These are phyloP conservation scores for Ammopiptanthus mongolicus DNA, from an alignment of 306 rosid species.

Conservation along the genomic window DNA sequence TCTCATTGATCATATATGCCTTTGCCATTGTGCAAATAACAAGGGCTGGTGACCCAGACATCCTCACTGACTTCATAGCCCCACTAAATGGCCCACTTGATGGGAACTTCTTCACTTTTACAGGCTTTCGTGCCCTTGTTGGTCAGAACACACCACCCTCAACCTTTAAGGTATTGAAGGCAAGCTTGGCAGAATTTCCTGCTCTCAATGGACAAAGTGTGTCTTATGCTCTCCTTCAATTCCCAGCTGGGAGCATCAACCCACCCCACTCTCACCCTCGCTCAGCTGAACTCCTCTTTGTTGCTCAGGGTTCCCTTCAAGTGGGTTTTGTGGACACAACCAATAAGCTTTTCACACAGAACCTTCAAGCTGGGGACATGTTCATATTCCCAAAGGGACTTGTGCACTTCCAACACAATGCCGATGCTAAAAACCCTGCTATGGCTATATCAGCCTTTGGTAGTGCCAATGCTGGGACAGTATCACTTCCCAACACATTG, in stretches of 20 bases:
- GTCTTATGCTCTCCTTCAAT: conserved; percentile 41
- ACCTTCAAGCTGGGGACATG: conserved; percentile 34
- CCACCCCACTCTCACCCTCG: conserved; percentile 62
- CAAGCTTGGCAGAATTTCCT: conserved; percentile 35
- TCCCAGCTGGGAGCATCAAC: conserved; percentile 26
- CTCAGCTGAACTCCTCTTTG: conserved; percentile 44
- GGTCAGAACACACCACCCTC: background rate
- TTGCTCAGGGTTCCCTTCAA: conserved; percentile 30
- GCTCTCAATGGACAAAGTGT: conserved; percentile 58
- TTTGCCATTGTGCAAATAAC: conserved; percentile 22
- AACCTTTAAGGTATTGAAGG: conserved; percentile 35
- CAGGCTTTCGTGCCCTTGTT: conserved; percentile 20
- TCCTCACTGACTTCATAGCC: conserved; percentile 36
- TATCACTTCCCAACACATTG: conserved; percentile 38
- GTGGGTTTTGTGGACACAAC: conserved; percentile 52
- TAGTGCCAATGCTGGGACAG: conserved; percentile 43
- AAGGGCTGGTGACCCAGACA: conserved; percentile 44
- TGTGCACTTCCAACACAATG: conserved; percentile 46
- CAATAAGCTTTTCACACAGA: conserved; percentile 44
- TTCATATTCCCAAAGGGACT: conserved; percentile 55
- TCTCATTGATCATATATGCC: conserved; percentile 15
- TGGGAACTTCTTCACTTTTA: conserved; percentile 50
- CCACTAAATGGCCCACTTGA: conserved; percentile 13
- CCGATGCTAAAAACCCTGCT: background rate
- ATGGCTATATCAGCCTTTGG: conserved; percentile 47